Evolutionary conservation across 306 rosid species (phyloP).

Genomic region (Spatholobus suberectus): DNA sequence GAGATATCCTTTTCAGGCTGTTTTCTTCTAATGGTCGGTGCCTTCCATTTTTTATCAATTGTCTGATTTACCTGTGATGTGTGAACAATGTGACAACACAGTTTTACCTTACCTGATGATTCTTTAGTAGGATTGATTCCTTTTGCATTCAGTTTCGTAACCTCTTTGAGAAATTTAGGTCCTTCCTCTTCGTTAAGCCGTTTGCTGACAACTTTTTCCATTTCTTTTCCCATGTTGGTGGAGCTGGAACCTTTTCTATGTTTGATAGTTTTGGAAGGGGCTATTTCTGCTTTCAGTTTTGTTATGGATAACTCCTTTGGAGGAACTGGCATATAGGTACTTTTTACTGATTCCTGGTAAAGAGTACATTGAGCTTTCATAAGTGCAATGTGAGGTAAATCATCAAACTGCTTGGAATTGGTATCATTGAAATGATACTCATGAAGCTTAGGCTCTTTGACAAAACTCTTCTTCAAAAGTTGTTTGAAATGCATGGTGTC

Average conservation of each 20-base stretch:
- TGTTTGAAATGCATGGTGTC: slow-evolving; percentile 50
- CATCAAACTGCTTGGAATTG: slow-evolving; percentile 38
- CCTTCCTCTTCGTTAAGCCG: slow-evolving; percentile 45
- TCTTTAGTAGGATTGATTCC: slow-evolving; percentile 45
- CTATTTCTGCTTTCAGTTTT: slow-evolving; percentile 46
- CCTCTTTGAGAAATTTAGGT: slow-evolving; percentile 34
- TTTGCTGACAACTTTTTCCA: slow-evolving; percentile 37
- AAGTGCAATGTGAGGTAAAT: slow-evolving; percentile 58
- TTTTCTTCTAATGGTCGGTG: slow-evolving; percentile 34
- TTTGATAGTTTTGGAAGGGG: slow-evolving; percentile 39
- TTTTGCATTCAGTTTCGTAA: slow-evolving; percentile 44
- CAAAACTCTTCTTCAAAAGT: slow-evolving; percentile 46
- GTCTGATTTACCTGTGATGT: slow-evolving; percentile 51
- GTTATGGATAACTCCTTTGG: slow-evolving; percentile 46
- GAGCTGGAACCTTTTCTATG: slow-evolving; percentile 40
- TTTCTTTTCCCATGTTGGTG: slow-evolving; percentile 34
- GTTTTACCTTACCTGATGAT: slow-evolving; percentile 46
- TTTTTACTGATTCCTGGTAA: neutral
- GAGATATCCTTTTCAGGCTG: slow-evolving; percentile 48
- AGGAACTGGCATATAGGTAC: slow-evolving; percentile 21
- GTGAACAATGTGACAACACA: slow-evolving; percentile 42
- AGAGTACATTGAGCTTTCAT: slow-evolving; percentile 56
- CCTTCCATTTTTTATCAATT: slow-evolving; percentile 50
- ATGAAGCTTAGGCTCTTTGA: slow-evolving; percentile 44
- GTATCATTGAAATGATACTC: slow-evolving; percentile 30